A percentile compares a stretch with the other conserved stretches of the same genome.
Evolutionary conservation across 176 grass and related monocot genomes (phyloP).

Genomic region (Aechmea fasciata): DNA sequence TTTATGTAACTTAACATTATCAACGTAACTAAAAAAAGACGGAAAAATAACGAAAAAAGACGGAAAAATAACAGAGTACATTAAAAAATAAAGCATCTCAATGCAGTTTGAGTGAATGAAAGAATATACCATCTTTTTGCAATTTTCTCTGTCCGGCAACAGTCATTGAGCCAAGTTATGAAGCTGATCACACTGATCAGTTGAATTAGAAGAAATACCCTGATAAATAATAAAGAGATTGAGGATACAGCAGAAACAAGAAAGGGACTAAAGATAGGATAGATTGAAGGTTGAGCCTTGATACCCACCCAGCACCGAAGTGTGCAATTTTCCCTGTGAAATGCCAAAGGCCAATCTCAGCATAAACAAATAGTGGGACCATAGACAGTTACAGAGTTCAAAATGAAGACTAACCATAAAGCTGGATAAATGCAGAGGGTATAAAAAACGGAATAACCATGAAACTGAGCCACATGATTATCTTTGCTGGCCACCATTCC

Average conservation of each 20-base stretch:
- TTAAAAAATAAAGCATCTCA: not conserved
- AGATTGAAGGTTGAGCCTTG: not conserved
- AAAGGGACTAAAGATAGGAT: not conserved
- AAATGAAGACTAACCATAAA: slow-evolving; percentile 58
- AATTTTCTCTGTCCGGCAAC: slow-evolving; percentile 58
- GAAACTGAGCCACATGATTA: slow-evolving; percentile 74
- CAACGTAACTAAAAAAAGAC: not conserved
- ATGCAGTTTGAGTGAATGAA: not conserved
- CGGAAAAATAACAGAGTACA: not conserved
- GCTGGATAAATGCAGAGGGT: slow-evolving; percentile 64
- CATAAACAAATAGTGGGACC: not conserved
- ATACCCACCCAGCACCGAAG: slow-evolving; percentile 99
- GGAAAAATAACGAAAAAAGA: not conserved
- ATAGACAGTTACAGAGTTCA: not conserved
- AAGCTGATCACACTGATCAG: slow-evolving; percentile 85
- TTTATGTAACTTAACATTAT: not conserved
- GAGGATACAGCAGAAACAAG: not conserved
- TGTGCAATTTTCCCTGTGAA: slow-evolving; percentile 71
- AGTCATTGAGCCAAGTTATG: slow-evolving; percentile 92
- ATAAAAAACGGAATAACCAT: slow-evolving; percentile 67
- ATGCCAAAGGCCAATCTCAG: not conserved
- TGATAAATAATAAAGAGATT: slow-evolving; percentile 18
- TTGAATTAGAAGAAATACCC: slow-evolving; percentile 87
- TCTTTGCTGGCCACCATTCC: slow-evolving; percentile 88
- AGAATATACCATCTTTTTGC: slow-evolving; percentile 52